These are phyloP conservation scores for Pythium chondricola DNA, from an alignment of 352 stramenopile species.

Conservation along the genomic window DNA sequence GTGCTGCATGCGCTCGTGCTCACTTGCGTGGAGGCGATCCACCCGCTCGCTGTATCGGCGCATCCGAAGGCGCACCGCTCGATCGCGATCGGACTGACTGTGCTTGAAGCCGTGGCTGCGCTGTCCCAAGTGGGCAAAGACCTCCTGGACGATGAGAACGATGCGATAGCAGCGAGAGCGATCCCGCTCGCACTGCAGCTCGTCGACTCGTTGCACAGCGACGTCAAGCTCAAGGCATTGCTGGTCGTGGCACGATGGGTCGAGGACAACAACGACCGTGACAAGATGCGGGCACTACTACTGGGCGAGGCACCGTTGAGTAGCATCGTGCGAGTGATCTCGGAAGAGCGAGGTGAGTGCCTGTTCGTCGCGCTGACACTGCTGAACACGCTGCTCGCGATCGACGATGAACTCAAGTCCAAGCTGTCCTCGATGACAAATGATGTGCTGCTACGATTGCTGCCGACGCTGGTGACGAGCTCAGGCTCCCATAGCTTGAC, in stretches of 20 bases:
- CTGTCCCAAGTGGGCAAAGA: conserved; percentile 21
- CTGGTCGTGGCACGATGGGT: conserved; percentile 36
- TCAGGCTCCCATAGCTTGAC: neutral
- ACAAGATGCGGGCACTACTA: conserved; percentile 15
- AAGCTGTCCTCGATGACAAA: conserved; percentile 59
- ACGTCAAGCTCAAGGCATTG: conserved; percentile 46
- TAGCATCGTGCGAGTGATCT: conserved; percentile 44
- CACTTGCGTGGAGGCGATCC: conserved; percentile 25
- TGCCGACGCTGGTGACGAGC: conserved; percentile 20
- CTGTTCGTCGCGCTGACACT: conserved; percentile 39
- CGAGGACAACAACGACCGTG: conserved; percentile 27
- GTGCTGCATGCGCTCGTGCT: neutral
- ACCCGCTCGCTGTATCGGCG: conserved; percentile 15
- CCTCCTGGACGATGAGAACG: conserved; percentile 23
- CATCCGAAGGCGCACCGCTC: conserved; percentile 26
- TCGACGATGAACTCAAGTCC: conserved; percentile 40
- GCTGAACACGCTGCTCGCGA: conserved; percentile 36
- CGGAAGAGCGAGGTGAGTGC: conserved; percentile 29
- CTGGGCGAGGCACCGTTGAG: conserved; percentile 31
- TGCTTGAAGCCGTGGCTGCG: conserved; percentile 42
- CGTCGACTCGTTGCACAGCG: conserved; percentile 26
- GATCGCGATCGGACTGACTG: conserved; percentile 33
- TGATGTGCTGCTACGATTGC: conserved; percentile 47
- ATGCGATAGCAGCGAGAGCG: conserved; percentile 21
- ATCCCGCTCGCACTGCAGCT: conserved; percentile 38